Evolutionary conservation across 1,139 yeast genomes (phyloP), one percentile per base, ranked within the genome.

Genomic region (Wickerhamiella infanticola): DNA sequence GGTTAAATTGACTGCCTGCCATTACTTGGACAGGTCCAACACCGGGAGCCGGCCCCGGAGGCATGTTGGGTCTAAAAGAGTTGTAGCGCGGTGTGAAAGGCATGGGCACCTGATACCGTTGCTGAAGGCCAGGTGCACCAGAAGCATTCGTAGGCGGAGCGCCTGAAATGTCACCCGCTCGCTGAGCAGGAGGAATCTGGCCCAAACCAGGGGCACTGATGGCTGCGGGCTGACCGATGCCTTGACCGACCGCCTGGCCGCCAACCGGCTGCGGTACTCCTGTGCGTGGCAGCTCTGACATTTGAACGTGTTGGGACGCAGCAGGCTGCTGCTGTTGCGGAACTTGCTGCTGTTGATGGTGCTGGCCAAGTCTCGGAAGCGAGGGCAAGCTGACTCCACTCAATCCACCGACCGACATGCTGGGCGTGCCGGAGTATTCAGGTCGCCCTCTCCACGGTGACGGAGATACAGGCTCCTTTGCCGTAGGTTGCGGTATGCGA

Each of bases 401-500:
- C 5, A 38, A 31, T 13, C 40, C 40, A 31, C 40, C 40, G 13
- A 37, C n/a, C 5, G 40, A 9, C 8, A 26, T 26, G 25, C 25
- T 38, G 31, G 40, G 26, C n/a, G 37, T 13, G 6, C 24, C 40
- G 23, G 40, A 25, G 26, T 38, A 26, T n/a, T 38, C 40, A 9
- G 40, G 27, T 11, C 40, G 40, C 24, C 40, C 40, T n/a, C 40
- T 29, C 40, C 40, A 38, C 13, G 40, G 40, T 11, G 40, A 38
- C 18, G 40, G 40, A 38, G 24, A 26, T 9, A 31, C 40, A 11
- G 40, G 40, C 13, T 38, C 13, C 4, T 24, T 26, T 6, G 40
- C 23, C n/a, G 40, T 26, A 11, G 40, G 40, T 13, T 38, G 40
- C 40, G 40, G 33, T 4, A 25, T 24, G 31, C 40, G 40, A 29